phyloP scores from a whole-genome alignment of 352 stramenopile species.

The Phytophthora sojae region DNA sequence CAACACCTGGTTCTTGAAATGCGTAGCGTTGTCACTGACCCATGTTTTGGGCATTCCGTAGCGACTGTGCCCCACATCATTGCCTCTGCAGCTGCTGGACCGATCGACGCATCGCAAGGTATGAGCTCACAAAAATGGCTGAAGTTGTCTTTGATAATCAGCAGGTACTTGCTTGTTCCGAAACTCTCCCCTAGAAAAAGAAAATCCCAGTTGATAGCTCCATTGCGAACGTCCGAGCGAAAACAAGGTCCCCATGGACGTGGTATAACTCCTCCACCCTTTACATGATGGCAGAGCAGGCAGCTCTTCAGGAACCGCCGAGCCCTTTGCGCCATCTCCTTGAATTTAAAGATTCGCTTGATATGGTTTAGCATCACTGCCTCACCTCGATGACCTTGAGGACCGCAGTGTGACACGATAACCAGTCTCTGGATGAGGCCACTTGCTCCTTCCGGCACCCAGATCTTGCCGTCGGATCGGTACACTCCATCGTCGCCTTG shows the following conservation, averaged over 20 bases:
- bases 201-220: no score
- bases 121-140: conserved; percentile 20
- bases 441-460: conserved; percentile 7
- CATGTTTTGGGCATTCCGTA: background rate
- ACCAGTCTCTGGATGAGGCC: conserved; percentile 1
- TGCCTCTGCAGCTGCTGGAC: background rate
- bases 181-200: no score
- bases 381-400: no score
- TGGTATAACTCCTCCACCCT: no score
- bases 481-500: background rate
- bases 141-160: conserved; percentile 19
- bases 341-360: no score
- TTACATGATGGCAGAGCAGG: no score
- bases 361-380: no score
- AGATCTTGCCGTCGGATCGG: background rate
- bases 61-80: conserved; percentile 12
- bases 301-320: no score
- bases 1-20: conserved; percentile 13
- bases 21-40: conserved; percentile 7
- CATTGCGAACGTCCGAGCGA: no score
- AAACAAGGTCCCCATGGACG: no score
- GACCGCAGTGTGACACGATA: no score
- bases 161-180: conserved; percentile 7
- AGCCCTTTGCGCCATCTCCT: no score
- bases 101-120: conserved; percentile 6